phyloP scores from a whole-genome alignment of 2,329 filamentous ascomycete genomes.

The Colletotrichum kahawae region DNA sequence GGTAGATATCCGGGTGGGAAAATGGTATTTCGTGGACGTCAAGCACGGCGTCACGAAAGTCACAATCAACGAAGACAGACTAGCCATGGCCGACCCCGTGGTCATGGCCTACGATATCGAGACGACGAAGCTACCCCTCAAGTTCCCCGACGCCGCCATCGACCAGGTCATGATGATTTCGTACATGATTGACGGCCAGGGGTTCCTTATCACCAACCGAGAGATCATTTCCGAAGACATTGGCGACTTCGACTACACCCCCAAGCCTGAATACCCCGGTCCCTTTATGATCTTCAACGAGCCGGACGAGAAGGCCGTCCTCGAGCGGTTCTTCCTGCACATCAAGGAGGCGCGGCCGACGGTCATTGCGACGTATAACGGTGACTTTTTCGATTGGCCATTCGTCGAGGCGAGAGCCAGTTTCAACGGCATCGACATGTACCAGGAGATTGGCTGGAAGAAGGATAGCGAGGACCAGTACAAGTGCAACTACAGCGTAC shows the following conservation, averaged over 20 bases:
- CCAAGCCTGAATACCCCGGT: conserved; percentile 93
- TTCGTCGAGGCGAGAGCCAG: conserved; percentile 95
- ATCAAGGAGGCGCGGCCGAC: conserved; percentile 94
- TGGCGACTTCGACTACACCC: conserved; percentile 96
- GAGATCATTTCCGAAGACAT: conserved; percentile 99
- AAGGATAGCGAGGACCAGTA: conserved; percentile 97
- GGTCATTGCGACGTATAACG: conserved; percentile 99
- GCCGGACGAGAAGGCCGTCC: conserved; percentile 83
- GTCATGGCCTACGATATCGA: conserved; percentile 99
- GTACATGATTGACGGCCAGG: conserved; percentile 99
- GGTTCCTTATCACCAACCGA: conserved; percentile 96
- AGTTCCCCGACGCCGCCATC: conserved; percentile 92
- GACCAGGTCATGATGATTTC: conserved; percentile 99
- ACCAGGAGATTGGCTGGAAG: conserved; percentile 95
- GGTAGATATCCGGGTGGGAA: conserved; percentile 89
- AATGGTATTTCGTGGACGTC: conserved; percentile 95
- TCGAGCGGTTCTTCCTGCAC: conserved; percentile 94
- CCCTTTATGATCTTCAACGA: conserved; percentile 99
- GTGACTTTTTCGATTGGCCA: conserved; percentile 99
- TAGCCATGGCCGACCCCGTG: conserved; percentile 93
- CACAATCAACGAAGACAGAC: conserved; percentile 82
- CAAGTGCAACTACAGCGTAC: conserved; percentile 92
- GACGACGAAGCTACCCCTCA: conserved; percentile 92
- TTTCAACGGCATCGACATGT: conserved; percentile 98
- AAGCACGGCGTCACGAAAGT: conserved; percentile 90